phyloP scores from a whole-genome alignment of 371 early-diverging fungal genomes.

The Dentiscutata heterogama region DNA sequence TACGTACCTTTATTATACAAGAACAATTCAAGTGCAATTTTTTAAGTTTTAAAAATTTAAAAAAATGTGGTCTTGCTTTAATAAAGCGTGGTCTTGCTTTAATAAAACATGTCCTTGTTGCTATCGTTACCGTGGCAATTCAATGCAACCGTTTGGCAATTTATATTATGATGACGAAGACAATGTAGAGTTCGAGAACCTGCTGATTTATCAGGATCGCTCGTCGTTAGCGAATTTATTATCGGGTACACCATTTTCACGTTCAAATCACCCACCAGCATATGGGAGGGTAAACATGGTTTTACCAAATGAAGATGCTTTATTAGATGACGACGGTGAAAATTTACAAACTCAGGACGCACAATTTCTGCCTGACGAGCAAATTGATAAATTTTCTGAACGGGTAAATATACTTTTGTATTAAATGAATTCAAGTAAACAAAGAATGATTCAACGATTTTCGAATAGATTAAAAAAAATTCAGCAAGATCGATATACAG shows the following conservation, averaged over 20 bases:
- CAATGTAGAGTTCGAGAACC: slow-evolving; percentile 33
- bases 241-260: slow-evolving; percentile 13
- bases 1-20: too few species aligned
- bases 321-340: slow-evolving; percentile 13
- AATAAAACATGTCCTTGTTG: slow-evolving; percentile 42
- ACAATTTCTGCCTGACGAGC: slow-evolving; percentile 42
- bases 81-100: slow-evolving; percentile 31
- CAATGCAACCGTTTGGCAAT: slow-evolving; percentile 19
- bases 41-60: neutral
- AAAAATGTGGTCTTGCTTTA: slow-evolving; percentile 40
- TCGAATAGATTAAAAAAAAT: too few species aligned
- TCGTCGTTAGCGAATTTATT: slow-evolving; percentile 12
- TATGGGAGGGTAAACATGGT: neutral
- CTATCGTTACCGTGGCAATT: slow-evolving; percentile 18
- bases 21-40: too few species aligned
- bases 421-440: neutral
- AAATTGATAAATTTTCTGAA: slow-evolving; percentile 43
- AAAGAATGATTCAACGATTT: too few species aligned
- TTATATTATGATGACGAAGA: slow-evolving; percentile 41
- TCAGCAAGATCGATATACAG: neutral
- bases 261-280: neutral
- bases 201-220: slow-evolving; percentile 25
- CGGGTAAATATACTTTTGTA: slow-evolving; percentile 18
- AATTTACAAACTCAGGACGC: slow-evolving; percentile 38
- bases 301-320: slow-evolving; percentile 16